Evolutionary conservation across 2,329 filamentous ascomycete genomes (phyloP).

Genomic region (Sclerotinia nivalis): DNA sequence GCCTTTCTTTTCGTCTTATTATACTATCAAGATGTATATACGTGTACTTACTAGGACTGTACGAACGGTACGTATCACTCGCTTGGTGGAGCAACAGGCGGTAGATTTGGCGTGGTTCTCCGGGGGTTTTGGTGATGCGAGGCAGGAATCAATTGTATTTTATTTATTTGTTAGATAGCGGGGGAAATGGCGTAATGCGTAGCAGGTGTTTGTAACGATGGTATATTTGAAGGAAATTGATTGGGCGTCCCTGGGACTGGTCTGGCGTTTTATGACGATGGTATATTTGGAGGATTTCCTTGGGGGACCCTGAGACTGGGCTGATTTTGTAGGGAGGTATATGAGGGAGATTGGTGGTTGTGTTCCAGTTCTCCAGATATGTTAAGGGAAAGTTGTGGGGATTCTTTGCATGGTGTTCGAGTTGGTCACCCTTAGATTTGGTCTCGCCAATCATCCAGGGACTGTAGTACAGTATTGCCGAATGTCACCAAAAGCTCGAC

Average conservation of each 20-base stretch:
- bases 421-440: not conserved
- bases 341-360: not conserved
- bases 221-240: not conserved
- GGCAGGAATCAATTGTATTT: not conserved
- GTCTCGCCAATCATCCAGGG: not conserved
- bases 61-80: not conserved
- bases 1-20: not conserved
- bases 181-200: not conserved
- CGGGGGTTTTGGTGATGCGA: not conserved
- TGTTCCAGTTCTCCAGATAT: not conserved
- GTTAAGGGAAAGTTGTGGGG: not conserved
- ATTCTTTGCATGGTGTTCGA: not conserved
- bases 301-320: not conserved
- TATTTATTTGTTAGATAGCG: not conserved
- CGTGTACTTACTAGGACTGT: conserved; percentile 1
- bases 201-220: not conserved
- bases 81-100: not conserved
- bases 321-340: not conserved
- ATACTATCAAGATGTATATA: not conserved
- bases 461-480: not conserved
- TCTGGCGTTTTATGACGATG: not conserved
- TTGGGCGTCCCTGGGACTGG: not conserved
- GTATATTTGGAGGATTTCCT: not conserved
- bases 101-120: not conserved
- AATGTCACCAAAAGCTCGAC: too few relatives aligned